phyloP scores from a whole-genome alignment of 2,329 filamentous ascomycete species.

The Ceratocystis lukuohia region DNA sequence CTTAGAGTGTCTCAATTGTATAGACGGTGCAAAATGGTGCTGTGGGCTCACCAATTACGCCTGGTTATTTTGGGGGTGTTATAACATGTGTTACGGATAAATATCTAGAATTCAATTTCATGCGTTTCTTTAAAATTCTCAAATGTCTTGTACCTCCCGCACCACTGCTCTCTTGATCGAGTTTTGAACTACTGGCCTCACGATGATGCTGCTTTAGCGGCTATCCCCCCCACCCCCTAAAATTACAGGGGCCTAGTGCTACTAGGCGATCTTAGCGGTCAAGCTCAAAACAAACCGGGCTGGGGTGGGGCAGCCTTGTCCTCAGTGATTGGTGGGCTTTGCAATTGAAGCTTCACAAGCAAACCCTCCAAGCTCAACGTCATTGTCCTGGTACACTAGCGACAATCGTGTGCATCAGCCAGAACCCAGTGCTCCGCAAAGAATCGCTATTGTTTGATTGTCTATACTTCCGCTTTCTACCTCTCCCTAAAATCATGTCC shows the following conservation, averaged over 20 bases:
- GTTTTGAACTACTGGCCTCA: not conserved
- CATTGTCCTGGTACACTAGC: not conserved
- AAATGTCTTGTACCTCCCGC: not conserved
- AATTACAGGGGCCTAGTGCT: not conserved
- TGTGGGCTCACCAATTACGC: slow-evolving; percentile 10
- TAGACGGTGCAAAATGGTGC: not conserved
- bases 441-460: not conserved
- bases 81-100: not conserved
- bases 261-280: not conserved
- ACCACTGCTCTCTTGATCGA: not conserved
- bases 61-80: not conserved
- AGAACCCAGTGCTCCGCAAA: not conserved
- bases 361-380: slow-evolving; percentile 4
- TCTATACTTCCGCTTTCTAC: not conserved
- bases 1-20: slow-evolving; percentile 3
- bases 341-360: not conserved
- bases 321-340: slow-evolving; percentile 1
- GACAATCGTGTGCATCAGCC: not conserved
- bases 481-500: slow-evolving; percentile 31
- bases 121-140: not conserved
- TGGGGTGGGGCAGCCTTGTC: slow-evolving; percentile 19
- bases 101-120: not conserved
- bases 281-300: not conserved
- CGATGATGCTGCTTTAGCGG: not conserved
- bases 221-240: not conserved